These are phyloP conservation scores for Intubia oerlemansii DNA, from an alignment of 2,329 filamentous ascomycete genomes.

Conservation along the genomic window DNA sequence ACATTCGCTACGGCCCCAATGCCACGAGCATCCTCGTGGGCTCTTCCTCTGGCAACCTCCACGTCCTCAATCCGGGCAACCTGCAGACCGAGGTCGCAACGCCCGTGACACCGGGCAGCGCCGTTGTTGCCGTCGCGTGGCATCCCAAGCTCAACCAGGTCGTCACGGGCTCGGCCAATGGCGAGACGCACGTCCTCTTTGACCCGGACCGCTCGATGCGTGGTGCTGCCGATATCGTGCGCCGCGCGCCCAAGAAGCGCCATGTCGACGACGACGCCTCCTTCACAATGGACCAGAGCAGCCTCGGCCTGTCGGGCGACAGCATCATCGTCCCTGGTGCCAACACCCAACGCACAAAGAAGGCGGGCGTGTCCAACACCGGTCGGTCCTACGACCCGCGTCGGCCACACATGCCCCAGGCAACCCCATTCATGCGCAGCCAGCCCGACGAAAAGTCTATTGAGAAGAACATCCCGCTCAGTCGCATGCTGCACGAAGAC, in stretches of 20 bases:
- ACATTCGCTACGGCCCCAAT: conserved; percentile 76
- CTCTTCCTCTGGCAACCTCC: conserved; percentile 64
- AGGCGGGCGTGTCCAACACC: conserved; percentile 52
- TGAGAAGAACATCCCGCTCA: conserved; percentile 69
- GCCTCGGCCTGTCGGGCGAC: conserved; percentile 64
- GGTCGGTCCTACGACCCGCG: conserved; percentile 60
- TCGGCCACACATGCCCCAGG: conserved; percentile 61
- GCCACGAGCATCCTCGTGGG: conserved; percentile 75
- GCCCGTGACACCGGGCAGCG: conserved; percentile 65
- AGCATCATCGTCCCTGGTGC: conserved; percentile 51
- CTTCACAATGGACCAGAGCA: conserved; percentile 63
- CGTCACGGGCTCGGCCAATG: conserved; percentile 78
- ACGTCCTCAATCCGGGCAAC: conserved; percentile 87
- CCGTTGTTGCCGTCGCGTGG: conserved; percentile 75
- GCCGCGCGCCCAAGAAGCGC: conserved; percentile 77
- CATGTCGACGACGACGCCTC: conserved; percentile 87
- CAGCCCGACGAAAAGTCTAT: conserved; percentile 84
- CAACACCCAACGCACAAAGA: conserved; percentile 16
- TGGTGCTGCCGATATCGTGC: conserved; percentile 79
- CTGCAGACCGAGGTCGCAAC: conserved; percentile 68
- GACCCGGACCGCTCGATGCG: conserved; percentile 62
- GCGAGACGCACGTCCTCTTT: conserved; percentile 76
- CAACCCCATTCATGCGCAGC: conserved; percentile 77
- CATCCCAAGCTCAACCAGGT: conserved; percentile 93
- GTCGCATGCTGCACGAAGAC: conserved; percentile 88